Evolutionary conservation across 2,329 filamentous ascomycete genomes (phyloP), one percentile per base, ranked within the genome.

Genomic region (Fusarium pseudoanthophilum): DNA sequence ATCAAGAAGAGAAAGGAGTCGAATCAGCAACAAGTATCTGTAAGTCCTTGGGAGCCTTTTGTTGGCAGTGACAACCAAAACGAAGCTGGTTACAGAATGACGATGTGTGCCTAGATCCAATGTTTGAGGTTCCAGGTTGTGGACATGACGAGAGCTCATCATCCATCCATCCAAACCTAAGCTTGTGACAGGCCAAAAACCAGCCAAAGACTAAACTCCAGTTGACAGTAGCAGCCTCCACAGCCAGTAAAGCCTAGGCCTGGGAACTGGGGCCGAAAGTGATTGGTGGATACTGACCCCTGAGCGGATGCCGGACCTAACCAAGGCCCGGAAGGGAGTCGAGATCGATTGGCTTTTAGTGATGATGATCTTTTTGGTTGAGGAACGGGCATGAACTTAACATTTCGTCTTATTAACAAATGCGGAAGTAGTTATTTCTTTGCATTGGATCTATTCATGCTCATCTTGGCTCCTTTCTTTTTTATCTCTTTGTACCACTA

Each of bases 271-370:
- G 48, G 40, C 57, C 37, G 21, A 43, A 34, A 24, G 30, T 64
- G 67, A 66, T 70, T 69, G 67, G 67, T 71, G 71, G 71, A 62
- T 74, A 64, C 58, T 48, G 51, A 40, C 71, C 71, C 71, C 71
- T 73, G 71, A 64, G 53, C 61, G 28, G 28, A 21, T 40, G 42
- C 64, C 45, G 45, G 39, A 34, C 36, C 28, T 48, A 37, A 40
- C 39, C 28, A 67, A 40, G 26, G 18, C 52, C 60, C 51, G 42
- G 64, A 60, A 56, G n/a, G 39, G 21, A 26, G 32, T 46, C 34
- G n/a, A 68, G 55, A 68, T 64, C 36, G n/a, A 69, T 69, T 69
- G 65, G 65, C 14, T 59, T 48, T 48, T 37, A 49, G 55, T 34
- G 11, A 43, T 30, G 59, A 48, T 59, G 36, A 59, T 65, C 51